Evolutionary conservation across 257 asterid species (phyloP).

Genomic region (Paraleonurus japonicus): DNA sequence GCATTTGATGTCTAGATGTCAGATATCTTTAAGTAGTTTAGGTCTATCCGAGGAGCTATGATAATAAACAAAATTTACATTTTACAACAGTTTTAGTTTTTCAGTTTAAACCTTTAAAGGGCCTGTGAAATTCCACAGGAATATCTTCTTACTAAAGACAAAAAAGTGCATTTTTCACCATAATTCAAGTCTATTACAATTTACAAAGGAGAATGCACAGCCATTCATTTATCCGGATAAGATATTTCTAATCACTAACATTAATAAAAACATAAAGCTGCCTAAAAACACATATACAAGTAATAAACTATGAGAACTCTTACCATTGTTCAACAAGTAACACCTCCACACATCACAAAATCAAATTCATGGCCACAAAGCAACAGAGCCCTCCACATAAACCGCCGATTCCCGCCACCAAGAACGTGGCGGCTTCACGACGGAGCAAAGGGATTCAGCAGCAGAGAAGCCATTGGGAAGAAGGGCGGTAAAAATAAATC

Average conservation of each 20-base stretch:
- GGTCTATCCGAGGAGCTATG: not conserved
- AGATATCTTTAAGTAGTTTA: not conserved
- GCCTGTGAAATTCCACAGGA: not conserved
- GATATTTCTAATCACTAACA: slow-evolving; percentile 18
- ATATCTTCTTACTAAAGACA: slow-evolving; percentile 21
- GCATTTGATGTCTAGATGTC: not conserved
- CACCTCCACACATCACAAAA: slow-evolving; percentile 30
- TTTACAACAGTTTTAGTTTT: not conserved
- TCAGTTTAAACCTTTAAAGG: not conserved
- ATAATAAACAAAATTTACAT: not conserved
- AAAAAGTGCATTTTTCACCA: not conserved
- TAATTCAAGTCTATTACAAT: not conserved
- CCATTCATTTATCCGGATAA: slow-evolving; percentile 57
- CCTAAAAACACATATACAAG: not conserved
- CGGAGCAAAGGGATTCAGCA: slow-evolving; percentile 66
- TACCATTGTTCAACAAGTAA: slow-evolving; percentile 32
- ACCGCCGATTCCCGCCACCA: slow-evolving; percentile 15
- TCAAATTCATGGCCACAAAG: slow-evolving; percentile 24
- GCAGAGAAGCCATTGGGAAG: slow-evolving; percentile 16
- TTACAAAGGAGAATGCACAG: slow-evolving; percentile 14
- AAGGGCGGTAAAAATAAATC: slow-evolving; percentile 4
- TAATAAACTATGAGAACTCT: slow-evolving; percentile 51
- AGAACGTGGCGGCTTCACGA: slow-evolving; percentile 45
- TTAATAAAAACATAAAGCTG: not conserved
- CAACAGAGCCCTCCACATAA: slow-evolving; percentile 29